These are phyloP conservation scores for Dothistroma septosporum DNA, from an alignment of 2,329 filamentous ascomycete species.

Conservation along the genomic window DNA sequence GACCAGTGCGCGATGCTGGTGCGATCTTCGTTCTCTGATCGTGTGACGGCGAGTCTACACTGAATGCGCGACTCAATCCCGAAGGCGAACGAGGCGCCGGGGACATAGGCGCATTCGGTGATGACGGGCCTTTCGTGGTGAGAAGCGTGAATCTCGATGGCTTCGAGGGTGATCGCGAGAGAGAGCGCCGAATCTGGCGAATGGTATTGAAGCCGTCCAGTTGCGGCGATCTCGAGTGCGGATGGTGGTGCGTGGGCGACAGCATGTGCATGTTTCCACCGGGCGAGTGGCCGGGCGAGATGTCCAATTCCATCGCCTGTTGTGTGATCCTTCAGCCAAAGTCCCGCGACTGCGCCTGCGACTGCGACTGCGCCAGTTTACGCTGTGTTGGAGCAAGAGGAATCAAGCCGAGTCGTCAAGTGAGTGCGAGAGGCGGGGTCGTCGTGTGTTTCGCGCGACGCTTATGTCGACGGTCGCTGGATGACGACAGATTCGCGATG, in stretches of 20 bases:
- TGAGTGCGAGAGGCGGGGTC: neutral
- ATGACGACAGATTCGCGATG: neutral
- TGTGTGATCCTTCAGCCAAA: conserved; percentile 6
- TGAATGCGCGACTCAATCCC: conserved; percentile 43
- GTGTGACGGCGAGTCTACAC: conserved; percentile 33
- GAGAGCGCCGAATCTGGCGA: conserved; percentile 75
- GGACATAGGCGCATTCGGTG: conserved; percentile 34
- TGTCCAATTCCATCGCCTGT: conserved; percentile 46
- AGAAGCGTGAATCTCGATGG: conserved; percentile 62
- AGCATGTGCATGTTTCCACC: conserved; percentile 81
- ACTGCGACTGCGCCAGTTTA: conserved; percentile 5
- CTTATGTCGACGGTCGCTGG: neutral
- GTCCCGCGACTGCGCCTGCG: conserved; percentile 3
- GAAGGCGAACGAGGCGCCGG: conserved; percentile 38
- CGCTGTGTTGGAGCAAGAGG: conserved; percentile 1
- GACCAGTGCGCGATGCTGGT: conserved; percentile 28
- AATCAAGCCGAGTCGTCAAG: neutral
- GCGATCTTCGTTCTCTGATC: conserved; percentile 45
- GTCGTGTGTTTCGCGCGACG: neutral
- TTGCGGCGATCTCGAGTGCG: conserved; percentile 40
- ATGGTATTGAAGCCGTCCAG: conserved; percentile 79
- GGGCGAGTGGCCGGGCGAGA: conserved; percentile 47
- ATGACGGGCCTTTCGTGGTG: conserved; percentile 44
- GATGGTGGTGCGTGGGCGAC: conserved; percentile 61
- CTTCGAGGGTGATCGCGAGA: conserved; percentile 92